Evolutionary conservation across 139 green algal genomes (phyloP), one percentile per base, ranked within the genome.

Genomic region (Pycnococcus provasolii): DNA sequence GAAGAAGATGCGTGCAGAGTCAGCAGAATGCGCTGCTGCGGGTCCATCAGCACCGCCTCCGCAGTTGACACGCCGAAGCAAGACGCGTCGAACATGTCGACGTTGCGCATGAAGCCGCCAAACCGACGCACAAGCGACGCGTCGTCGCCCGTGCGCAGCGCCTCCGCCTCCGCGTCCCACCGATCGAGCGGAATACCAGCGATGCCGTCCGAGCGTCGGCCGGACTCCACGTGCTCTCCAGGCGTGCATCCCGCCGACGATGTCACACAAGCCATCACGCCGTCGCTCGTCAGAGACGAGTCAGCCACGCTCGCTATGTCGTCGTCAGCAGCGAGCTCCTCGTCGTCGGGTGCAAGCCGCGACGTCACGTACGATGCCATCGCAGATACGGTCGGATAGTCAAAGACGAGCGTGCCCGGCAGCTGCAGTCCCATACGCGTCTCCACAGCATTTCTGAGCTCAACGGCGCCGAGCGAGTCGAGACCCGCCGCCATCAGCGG

Each of bases 1-100:
- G 26, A 26, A 26, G 26, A 26, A 26, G 26, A 26, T 26, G 26
- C 26, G 26, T 26, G 26, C 26, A 26, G 26, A 26, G 26, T 26
- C 6, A 87, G 66, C 63, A 87, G 61, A 42, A 84, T 62, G 7
- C 81, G 70, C 65, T 87, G 81, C 71, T 84, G 77, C 0, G 80
- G 77, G 47, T 87, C 81, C 62, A 87, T 75, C 46, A 75, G n/a
- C 7, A 26, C 9, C 3, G 70, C 70, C 42, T 76, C 70, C 4
- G 45, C 42, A 37, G n/a, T 7, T 3, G 67, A 40, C 3, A 76
- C 41, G 64, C 52, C 42, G 45, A 72, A 73, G n/a, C 40, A 8
- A n/a, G 61, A 13, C 7, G 39, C 6, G 39, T 73, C 67, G 45
- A 73, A 73, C 7, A 55, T 4, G 9, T 72, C 60, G 8, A 43